These are phyloP conservation scores for Coemansia sp. DNA, from an alignment of 192 early-diverging fungal genomes.

Conservation along the genomic window DNA sequence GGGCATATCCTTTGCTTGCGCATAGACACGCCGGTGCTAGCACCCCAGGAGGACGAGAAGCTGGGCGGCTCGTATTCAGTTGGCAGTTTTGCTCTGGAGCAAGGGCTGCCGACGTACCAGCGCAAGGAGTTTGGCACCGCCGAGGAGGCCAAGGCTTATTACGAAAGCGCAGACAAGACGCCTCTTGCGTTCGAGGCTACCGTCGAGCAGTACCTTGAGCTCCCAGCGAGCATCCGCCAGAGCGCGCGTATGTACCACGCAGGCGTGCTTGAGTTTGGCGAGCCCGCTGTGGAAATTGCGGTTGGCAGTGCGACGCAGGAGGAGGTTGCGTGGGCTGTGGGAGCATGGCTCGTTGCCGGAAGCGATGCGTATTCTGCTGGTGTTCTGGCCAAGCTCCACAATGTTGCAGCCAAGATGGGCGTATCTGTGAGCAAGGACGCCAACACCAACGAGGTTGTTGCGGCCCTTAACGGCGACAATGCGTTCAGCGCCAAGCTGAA, in stretches of 20 bases:
- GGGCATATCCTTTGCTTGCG: too few species aligned
- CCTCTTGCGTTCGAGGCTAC: conserved; percentile 32
- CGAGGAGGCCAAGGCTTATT: conserved; percentile 20
- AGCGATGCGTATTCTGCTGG: conserved; percentile 2
- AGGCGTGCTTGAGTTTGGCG: conserved; percentile 21
- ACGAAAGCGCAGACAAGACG: conserved; percentile 13
- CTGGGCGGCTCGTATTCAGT: background rate
- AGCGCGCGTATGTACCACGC: conserved; percentile 25
- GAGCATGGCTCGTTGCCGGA: conserved; percentile 16
- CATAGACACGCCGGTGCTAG: conserved; percentile 16
- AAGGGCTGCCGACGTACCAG: conserved; percentile 3
- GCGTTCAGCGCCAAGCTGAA: conserved; percentile 17
- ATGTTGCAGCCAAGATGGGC: conserved; percentile 31
- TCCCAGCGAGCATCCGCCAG: conserved; percentile 21
- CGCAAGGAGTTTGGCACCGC: conserved; percentile 2
- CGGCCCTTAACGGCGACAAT: background rate
- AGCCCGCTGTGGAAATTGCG: conserved; percentile 13
- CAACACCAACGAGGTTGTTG: background rate
- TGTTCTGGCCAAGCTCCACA: conserved; percentile 17
- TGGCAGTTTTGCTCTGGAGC: background rate
- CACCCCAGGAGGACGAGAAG: background rate
- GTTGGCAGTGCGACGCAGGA: conserved; percentile 25
- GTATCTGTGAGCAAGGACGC: conserved; percentile 4
- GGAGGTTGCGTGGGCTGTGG: conserved; percentile 41
- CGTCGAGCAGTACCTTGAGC: conserved; percentile 31